Conservation (phyloP, 805 yeast species). For the Cyberlindnera japonica region DNA sequence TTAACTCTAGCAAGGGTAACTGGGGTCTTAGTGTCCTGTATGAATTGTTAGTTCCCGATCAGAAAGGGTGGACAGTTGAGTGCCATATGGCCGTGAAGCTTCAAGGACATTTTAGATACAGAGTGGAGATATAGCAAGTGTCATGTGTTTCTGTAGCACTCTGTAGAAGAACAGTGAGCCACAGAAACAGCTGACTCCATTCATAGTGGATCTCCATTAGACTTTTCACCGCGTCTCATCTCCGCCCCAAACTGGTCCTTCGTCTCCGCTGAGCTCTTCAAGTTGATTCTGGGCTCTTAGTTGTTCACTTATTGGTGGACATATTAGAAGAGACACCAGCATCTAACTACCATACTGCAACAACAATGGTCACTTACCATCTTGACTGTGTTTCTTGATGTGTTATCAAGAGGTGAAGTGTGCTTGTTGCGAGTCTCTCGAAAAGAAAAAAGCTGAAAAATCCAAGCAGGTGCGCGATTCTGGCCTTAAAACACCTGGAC, state of each 20-base stretch:
- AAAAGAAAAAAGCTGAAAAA: constrained; percentile 26
- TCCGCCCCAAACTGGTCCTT: too few relatives aligned
- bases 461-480: constrained; percentile 11
- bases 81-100: too few relatives aligned
- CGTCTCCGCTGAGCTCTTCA: too few relatives aligned
- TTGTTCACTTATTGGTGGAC: background rate
- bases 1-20: constrained; percentile 99
- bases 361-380: constrained; percentile 19
- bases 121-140: too few relatives aligned
- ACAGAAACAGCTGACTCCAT: too few relatives aligned
- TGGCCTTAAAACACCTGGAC: constrained; percentile 4
- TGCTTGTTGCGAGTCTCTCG: constrained; percentile 5
- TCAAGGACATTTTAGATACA: too few relatives aligned
- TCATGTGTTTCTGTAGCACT: too few relatives aligned
- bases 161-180: too few relatives aligned
- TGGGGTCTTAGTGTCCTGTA: constrained; percentile 39
- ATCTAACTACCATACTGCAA: background rate
- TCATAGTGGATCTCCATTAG: too few relatives aligned
- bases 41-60: constrained; percentile 3
- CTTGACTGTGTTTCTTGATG: constrained; percentile 19
- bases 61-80: too few relatives aligned
- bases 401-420: background rate
- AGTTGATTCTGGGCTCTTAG: too few relatives aligned
- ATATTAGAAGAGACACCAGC: background rate
- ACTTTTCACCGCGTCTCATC: too few relatives aligned